These are phyloP conservation scores for Suillus paluster DNA, from an alignment of 768 basidiomycete genomes.

Conservation along the genomic window DNA sequence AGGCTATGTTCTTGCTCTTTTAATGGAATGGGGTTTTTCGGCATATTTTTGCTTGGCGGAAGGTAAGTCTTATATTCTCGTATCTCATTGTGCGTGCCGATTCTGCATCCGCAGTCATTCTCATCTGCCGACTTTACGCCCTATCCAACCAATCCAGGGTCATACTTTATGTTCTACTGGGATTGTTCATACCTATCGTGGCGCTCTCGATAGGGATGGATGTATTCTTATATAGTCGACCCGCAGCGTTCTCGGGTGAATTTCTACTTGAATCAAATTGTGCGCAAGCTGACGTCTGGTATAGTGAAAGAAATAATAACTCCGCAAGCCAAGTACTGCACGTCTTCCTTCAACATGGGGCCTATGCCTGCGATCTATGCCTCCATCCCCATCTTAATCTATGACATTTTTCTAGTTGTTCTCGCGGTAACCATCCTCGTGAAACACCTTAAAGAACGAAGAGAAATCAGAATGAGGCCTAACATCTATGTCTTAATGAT, in stretches of 20 bases:
- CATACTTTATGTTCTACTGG: not conserved
- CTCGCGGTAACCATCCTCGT: not conserved
- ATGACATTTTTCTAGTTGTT: not conserved
- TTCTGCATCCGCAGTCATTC: not conserved
- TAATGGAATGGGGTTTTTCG: not conserved
- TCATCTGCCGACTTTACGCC: constrained; percentile 3
- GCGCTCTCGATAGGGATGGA: not conserved
- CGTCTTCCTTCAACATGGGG: not conserved
- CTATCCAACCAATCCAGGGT: not conserved
- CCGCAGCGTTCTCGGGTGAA: not conserved
- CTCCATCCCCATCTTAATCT: not conserved
- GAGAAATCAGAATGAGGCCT: not conserved
- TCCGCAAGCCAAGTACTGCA: not conserved
- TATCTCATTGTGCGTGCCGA: not conserved
- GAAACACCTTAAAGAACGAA: constrained; percentile 3
- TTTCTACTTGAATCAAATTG: too few species aligned
- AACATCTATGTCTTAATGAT: not conserved
- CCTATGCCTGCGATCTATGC: not conserved
- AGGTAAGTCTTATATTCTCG: not conserved
- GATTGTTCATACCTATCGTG: not conserved
- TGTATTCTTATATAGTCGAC: not conserved
- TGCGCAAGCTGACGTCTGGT: not conserved
- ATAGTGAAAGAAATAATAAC: constrained; percentile 2
- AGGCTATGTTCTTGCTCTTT: not conserved
- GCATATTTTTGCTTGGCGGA: not conserved